Percentiles rank a stretch among this genome's conserved stretches.
phyloP scores from a whole-genome alignment of 139 green algal genomes.

The Chlamydomonas sp. region DNA sequence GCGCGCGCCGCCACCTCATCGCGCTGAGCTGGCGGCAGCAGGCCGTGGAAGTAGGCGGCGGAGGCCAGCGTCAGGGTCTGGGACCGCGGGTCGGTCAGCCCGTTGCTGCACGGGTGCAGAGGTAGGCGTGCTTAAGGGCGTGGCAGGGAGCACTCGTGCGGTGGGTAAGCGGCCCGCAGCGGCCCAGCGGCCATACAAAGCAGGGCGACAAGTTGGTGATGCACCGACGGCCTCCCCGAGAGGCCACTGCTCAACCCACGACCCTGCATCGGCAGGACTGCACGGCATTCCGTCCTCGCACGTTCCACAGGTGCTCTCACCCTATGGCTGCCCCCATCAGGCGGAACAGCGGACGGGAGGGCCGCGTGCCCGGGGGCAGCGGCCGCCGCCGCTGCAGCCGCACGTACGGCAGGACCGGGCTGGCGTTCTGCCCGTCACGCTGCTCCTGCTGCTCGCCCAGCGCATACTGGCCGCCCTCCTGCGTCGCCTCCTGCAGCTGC shows the following conservation, averaged over 20 bases:
- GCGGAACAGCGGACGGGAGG: constrained; percentile 14
- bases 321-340: constrained; percentile 18
- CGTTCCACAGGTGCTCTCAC: too few species aligned
- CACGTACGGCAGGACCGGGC: background rate
- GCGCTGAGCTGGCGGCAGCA: constrained; percentile 60
- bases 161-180: too few species aligned
- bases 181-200: too few species aligned
- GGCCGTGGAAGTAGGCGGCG: constrained; percentile 56
- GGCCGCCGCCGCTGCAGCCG: background rate
- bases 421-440: background rate
- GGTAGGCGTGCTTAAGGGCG: too few species aligned
- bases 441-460: constrained; percentile 7
- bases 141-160: background rate
- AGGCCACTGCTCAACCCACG: too few species aligned
- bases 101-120: constrained; percentile 52
- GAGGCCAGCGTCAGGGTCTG: constrained; percentile 68
- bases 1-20: constrained; percentile 31
- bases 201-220: too few species aligned
- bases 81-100: constrained; percentile 61
- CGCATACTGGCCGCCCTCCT: background rate
- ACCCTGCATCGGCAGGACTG: background rate
- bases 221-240: too few species aligned
- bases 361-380: background rate
- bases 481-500: constrained; percentile 31
- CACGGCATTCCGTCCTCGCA: background rate